A percentile compares a stretch with the other conserved stretches of the same genome.
Conservation (phyloP, 2,329 filamentous ascomycete genomes). For the Colletotrichum scovillei region DNA sequence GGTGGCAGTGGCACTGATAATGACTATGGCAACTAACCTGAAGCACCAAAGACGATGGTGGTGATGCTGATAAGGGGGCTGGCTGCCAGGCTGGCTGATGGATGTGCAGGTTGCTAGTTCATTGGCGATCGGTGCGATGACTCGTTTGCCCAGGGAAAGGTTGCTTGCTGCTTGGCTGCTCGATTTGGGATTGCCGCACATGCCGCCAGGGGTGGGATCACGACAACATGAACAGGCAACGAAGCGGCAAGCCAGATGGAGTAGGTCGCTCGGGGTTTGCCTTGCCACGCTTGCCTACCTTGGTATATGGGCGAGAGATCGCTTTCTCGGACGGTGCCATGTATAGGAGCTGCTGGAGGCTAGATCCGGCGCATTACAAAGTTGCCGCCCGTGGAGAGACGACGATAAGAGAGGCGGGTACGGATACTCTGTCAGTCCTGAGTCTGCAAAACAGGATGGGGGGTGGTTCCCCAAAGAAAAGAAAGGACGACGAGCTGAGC, state of each 20-base stretch:
- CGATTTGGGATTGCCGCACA: constrained; percentile 2
- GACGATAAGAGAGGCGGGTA: background rate
- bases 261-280: background rate
- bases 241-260: background rate
- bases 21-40: background rate
- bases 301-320: background rate
- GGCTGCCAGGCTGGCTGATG: background rate
- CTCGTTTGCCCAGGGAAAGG: background rate
- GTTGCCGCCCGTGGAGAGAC: background rate
- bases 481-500: background rate
- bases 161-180: background rate
- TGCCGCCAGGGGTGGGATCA: background rate
- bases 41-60: background rate
- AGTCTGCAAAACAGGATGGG: background rate
- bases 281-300: background rate
- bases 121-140: constrained; percentile 6
- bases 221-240: background rate
- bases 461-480: background rate
- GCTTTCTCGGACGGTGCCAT: background rate
- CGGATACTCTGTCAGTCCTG: background rate
- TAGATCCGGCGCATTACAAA: background rate
- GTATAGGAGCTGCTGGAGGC: background rate
- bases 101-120: constrained; percentile 8
- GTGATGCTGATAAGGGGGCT: background rate
- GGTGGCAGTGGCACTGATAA: background rate